Base-by-base conservation (phyloP, 1,139 yeast species). In the Taphrina communis region DNA sequence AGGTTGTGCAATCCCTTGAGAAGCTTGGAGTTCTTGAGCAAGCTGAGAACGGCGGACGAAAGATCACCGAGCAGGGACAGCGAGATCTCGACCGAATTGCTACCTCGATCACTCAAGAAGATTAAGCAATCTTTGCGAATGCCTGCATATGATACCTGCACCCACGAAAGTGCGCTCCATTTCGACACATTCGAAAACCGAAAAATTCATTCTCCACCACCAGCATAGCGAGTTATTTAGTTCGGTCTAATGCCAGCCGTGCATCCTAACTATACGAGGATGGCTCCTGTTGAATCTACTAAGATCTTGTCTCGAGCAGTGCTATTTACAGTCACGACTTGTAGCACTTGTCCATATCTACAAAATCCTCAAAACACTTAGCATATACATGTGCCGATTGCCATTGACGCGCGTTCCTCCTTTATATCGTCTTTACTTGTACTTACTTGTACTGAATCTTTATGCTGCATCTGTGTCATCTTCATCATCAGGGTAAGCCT, bases 1-100 rank as follows among this genome's bases (percentile, higher is more conserved):
- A 84, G 85, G 97, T 90, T 77, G 87, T 95, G 81, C 99, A 94
- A 86, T 88, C 98, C 79, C 90, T 94, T 81, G 97, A 93, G 88
- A 92, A 93, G 88, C 89, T 94, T 77, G 99, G 98, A 83, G 94
- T 94, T 77, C 86, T 94, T 79, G 99, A 94, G 86, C 86, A 89
- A 82, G 88, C 97, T 81, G 90, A 93, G 84, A 92, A 91, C 85
- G 98, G 98, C 83, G 99, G 99, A 83, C 95, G 99, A 89, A 92
- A 94, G 86, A 90, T 94, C 88, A 89, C 98, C 75, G 97, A 92
- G 83, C 90, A 92, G 85, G 99, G 99, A 82, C 98, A 94, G 87
- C 93, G 99, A 89, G 99, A 94, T 87, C 90, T 94, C 86, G 99
- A 94, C 86, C 98, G 99, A 89, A 94, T 94, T 84, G 99, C 99